Conservation (phyloP, 306 rosid species). For the Quercus bicolor region DNA sequence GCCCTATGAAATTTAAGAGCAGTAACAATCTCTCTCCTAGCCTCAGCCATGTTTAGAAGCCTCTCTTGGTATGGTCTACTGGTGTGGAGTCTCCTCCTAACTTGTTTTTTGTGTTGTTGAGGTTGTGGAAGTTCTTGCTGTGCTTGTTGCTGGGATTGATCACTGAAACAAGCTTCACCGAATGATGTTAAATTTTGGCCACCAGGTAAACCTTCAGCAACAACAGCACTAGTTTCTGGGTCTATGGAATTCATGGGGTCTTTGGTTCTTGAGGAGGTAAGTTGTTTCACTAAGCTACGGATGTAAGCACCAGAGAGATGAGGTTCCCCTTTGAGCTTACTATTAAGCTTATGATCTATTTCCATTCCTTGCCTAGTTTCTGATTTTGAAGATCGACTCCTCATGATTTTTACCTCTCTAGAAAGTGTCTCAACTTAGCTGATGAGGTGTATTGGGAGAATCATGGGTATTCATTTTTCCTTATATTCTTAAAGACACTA, state of each 20-base stretch:
- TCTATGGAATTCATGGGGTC: slow-evolving; percentile 41
- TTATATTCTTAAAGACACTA: slow-evolving; percentile 35
- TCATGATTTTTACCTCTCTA: slow-evolving; percentile 30
- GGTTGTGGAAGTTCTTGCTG: slow-evolving; percentile 30
- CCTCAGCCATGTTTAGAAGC: slow-evolving; percentile 88
- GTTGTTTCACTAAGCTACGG: slow-evolving; percentile 69
- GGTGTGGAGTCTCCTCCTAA: slow-evolving; percentile 74
- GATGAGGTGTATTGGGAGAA: slow-evolving; percentile 40
- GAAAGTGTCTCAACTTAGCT: slow-evolving; percentile 14
- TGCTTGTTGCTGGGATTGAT: slow-evolving; percentile 19
- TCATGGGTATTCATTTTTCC: slow-evolving; percentile 43
- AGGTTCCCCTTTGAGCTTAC: slow-evolving; percentile 42
- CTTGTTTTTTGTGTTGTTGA: slow-evolving; percentile 65
- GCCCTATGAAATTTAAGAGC: slow-evolving; percentile 93
- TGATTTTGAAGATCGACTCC: slow-evolving; percentile 26
- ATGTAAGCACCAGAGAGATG: slow-evolving; percentile 64
- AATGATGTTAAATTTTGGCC: slow-evolving; percentile 26
- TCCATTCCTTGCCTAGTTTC: slow-evolving; percentile 35
- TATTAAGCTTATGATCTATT: slow-evolving; percentile 30
- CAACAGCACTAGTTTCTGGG: background rate
- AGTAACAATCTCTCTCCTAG: slow-evolving; percentile 82
- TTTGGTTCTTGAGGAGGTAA: slow-evolving; percentile 54
- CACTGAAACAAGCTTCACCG: slow-evolving; percentile 26
- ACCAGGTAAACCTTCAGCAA: slow-evolving; percentile 12
- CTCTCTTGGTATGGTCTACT: slow-evolving; percentile 72